phyloP scores from a whole-genome alignment of 805 yeast genomes.

The Sugiyamaella lignohabitans region DNA sequence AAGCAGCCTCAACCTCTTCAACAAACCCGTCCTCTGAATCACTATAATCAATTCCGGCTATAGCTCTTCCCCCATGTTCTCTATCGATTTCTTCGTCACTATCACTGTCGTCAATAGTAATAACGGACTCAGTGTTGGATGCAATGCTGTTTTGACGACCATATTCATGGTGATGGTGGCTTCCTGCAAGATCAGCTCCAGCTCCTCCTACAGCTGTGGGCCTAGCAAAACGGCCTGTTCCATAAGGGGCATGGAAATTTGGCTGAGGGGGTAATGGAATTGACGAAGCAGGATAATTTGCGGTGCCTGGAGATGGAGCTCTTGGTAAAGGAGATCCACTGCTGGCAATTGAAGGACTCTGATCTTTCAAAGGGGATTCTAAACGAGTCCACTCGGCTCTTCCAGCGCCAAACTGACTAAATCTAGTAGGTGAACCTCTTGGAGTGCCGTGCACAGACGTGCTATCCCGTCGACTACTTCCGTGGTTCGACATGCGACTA shows the following conservation, averaged over 20 bases:
- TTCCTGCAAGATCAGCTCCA: neutral
- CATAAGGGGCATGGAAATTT: conserved; percentile 13
- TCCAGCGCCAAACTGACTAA: conserved; percentile 37
- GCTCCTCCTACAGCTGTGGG: neutral
- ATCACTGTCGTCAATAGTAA: conserved; percentile 15
- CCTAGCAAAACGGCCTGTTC: neutral
- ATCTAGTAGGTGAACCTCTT: conserved; percentile 22
- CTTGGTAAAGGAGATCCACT: too few relatives aligned
- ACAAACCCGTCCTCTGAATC: conserved; percentile 12
- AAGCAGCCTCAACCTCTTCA: conserved; percentile 14
- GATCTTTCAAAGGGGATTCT: conserved; percentile 33
- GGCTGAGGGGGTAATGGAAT: conserved; percentile 19
- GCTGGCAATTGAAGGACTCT: conserved; percentile 11
- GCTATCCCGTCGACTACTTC: conserved; percentile 5
- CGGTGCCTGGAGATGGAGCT: conserved; percentile 8
- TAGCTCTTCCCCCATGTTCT: neutral
- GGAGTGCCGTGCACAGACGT: conserved; percentile 20
- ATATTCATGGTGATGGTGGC: neutral
- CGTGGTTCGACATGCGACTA: neutral
- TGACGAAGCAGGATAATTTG: conserved; percentile 2
- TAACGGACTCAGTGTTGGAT: conserved; percentile 6
- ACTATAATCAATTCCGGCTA: conserved; percentile 1
- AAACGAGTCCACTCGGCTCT: conserved; percentile 61
- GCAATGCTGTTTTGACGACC: neutral
- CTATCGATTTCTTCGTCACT: conserved; percentile 9